Base-by-base conservation (phyloP, 2,329 filamentous ascomycete species). In the Talaromyces sp. region DNA sequence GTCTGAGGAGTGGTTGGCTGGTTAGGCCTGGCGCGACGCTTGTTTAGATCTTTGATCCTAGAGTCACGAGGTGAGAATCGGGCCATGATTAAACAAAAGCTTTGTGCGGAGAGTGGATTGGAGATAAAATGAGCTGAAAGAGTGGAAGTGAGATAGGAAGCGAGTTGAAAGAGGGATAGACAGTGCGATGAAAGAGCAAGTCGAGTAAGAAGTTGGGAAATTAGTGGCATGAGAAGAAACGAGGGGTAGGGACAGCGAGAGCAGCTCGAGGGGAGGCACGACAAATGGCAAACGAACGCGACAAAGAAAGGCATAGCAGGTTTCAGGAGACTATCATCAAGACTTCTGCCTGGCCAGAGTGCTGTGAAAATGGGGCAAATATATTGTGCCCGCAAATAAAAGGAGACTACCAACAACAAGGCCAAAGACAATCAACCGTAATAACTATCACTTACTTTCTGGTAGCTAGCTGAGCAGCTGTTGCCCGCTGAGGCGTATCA, bases 401-500 rank as follows among this genome's bases (percentile, higher is more conserved):
- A 12, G 28, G 16, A 23, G 35, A 21, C 2, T 40, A n/a, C 11
- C 18, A 28, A 59, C 59, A 58, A 58, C 16, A 52, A n/a, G 25
- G 18, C 40, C 58, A 57, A 28, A 31, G 55, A 54, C 52, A 50
- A 16, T 25, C 42, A 42, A 56, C 23, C n/a, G n/a, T 35, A 58
- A 62, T 48, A 37, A 18, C 23, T 39, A 16, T 65, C 54, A 84
- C 83, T 79, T 76, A 84, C 83, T 80, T 84, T 75, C 83, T 79
- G 64, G 72, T 75, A 35, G 83, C 82, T 73, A 84, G 58, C 72
- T 84, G 82, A 42, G 82, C 82, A 42, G 82, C 82, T 31, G 82
- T 84, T 37, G 83, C 82, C 72, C 77, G 78, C 67, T 79, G 76
- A 28, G 79, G 78, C 67, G 76, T 74, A 1, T 83, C 81, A 54